These are phyloP conservation scores for Pleomassaria siparia DNA, from an alignment of 2,329 filamentous ascomycete species.

Conservation along the genomic window DNA sequence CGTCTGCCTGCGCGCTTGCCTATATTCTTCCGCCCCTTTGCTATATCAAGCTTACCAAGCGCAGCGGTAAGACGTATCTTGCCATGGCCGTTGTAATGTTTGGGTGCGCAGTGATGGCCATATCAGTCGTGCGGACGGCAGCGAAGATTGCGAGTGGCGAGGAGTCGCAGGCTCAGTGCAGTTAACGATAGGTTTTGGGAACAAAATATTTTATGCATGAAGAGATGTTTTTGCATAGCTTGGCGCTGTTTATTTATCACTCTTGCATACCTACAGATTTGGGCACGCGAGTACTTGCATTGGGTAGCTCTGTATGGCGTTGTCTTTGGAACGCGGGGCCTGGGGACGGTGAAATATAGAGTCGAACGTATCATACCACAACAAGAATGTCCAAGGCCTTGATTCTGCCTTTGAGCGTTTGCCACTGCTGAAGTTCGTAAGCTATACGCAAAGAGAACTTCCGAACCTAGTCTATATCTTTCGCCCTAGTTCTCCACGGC, in stretches of 20 bases:
- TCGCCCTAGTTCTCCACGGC: too few relatives aligned
- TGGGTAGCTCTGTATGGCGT: constrained; percentile 12
- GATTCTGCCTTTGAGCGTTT: too few relatives aligned
- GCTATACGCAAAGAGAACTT: too few relatives aligned
- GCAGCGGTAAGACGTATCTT: constrained; percentile 73
- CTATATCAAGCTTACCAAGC: constrained; percentile 86
- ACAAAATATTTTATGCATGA: background rate
- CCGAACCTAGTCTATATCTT: too few relatives aligned
- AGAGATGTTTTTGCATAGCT: constrained; percentile 15
- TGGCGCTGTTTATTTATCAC: constrained; percentile 10
- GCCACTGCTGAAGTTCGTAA: too few relatives aligned
- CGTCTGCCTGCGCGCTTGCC: constrained; percentile 88
- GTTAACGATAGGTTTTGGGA: constrained; percentile 11
- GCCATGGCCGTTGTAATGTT: constrained; percentile 73
- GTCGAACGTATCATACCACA: background rate
- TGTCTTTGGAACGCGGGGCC: background rate
- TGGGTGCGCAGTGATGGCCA: constrained; percentile 76
- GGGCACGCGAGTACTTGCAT: constrained; percentile 15
- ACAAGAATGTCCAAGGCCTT: too few relatives aligned
- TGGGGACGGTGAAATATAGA: background rate
- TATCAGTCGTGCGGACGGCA: constrained; percentile 47
- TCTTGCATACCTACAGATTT: background rate
- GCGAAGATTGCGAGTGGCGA: constrained; percentile 27
- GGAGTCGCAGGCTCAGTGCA: constrained; percentile 26
- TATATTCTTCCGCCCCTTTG: constrained; percentile 95